phyloP scores from a whole-genome alignment of 2,329 filamentous ascomycete genomes.

The Diaporthe sp. region DNA sequence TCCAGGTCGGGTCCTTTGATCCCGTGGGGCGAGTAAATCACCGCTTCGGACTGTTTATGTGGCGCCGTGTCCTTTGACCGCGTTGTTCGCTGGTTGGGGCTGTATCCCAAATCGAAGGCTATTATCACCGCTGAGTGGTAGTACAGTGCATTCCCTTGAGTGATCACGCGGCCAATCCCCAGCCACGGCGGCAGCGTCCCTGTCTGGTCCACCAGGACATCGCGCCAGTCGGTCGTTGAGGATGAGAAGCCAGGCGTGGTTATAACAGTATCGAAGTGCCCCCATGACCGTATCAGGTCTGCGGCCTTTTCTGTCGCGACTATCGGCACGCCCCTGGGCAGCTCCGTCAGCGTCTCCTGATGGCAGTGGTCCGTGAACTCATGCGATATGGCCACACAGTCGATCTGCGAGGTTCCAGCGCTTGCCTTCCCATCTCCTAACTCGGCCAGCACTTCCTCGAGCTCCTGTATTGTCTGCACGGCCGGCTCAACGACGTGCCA shows the following conservation, averaged over 20 bases:
- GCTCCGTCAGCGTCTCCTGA: slow-evolving; percentile 69
- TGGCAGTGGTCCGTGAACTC: slow-evolving; percentile 81
- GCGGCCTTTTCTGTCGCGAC: slow-evolving; percentile 73
- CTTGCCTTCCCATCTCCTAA: slow-evolving; percentile 56
- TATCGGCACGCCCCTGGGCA: slow-evolving; percentile 67
- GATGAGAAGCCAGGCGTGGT: slow-evolving; percentile 62
- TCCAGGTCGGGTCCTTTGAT: slow-evolving; percentile 63
- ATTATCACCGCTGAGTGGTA: slow-evolving; percentile 75
- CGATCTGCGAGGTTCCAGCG: slow-evolving; percentile 59
- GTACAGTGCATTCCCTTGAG: slow-evolving; percentile 67
- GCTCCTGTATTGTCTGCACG: slow-evolving; percentile 67
- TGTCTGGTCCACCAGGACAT: slow-evolving; percentile 44
- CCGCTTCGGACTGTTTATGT: slow-evolving; percentile 59
- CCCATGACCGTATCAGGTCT: slow-evolving; percentile 68
- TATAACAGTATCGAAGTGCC: slow-evolving; percentile 70
- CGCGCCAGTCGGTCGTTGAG: slow-evolving; percentile 45
- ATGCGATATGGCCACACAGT: slow-evolving; percentile 72
- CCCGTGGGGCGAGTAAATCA: slow-evolving; percentile 77
- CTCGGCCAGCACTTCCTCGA: slow-evolving; percentile 65
- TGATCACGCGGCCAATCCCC: slow-evolving; percentile 70
- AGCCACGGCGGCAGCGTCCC: slow-evolving; percentile 69
- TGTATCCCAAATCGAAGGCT: slow-evolving; percentile 57
- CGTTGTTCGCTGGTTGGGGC: slow-evolving; percentile 36
- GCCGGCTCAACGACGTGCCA: slow-evolving; percentile 70
- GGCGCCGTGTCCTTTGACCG: slow-evolving; percentile 42